phyloP scores from a whole-genome alignment of 2,329 filamentous ascomycete genomes.

The Ceratocystis eucalypticola region DNA sequence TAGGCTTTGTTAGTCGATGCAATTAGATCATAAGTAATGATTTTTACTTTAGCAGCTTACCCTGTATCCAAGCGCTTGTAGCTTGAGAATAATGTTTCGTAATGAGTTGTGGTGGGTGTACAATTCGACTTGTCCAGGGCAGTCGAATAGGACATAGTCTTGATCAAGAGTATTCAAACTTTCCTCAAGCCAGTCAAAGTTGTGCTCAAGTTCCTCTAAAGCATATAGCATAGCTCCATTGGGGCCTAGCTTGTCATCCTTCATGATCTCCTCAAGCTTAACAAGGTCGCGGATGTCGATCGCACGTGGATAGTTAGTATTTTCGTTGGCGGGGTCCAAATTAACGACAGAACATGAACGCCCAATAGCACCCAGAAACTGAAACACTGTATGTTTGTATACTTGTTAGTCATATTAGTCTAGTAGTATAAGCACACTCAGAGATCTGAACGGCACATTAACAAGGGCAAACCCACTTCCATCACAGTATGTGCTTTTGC shows the following conservation, averaged over 20 bases:
- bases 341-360: slow-evolving; percentile 92
- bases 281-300: slow-evolving; percentile 82
- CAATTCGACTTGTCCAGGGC: slow-evolving; percentile 89
- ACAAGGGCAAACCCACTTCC: slow-evolving; percentile 46
- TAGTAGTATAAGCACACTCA: background rate
- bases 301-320: slow-evolving; percentile 74
- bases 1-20: slow-evolving; percentile 28
- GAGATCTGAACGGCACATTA: background rate
- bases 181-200: slow-evolving; percentile 81
- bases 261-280: slow-evolving; percentile 90
- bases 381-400: slow-evolving; percentile 51
- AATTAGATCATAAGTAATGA: slow-evolving; percentile 23
- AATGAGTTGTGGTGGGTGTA: slow-evolving; percentile 91
- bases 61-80: slow-evolving; percentile 85
- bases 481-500: slow-evolving; percentile 97
- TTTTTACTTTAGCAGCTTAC: slow-evolving; percentile 38
- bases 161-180: slow-evolving; percentile 68
- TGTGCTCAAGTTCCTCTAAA: slow-evolving; percentile 86
- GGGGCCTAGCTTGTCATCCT: slow-evolving; percentile 73
- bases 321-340: slow-evolving; percentile 92
- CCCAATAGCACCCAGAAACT: slow-evolving; percentile 92
- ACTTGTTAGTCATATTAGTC: background rate
- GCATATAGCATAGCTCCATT: slow-evolving; percentile 91
- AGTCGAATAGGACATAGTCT: slow-evolving; percentile 91
- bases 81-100: slow-evolving; percentile 76